A percentile compares a stretch with the other conserved stretches of the same genome.
phyloP scores from a whole-genome alignment of 2,329 filamentous ascomycete genomes.

The Didymella keratinophila region DNA sequence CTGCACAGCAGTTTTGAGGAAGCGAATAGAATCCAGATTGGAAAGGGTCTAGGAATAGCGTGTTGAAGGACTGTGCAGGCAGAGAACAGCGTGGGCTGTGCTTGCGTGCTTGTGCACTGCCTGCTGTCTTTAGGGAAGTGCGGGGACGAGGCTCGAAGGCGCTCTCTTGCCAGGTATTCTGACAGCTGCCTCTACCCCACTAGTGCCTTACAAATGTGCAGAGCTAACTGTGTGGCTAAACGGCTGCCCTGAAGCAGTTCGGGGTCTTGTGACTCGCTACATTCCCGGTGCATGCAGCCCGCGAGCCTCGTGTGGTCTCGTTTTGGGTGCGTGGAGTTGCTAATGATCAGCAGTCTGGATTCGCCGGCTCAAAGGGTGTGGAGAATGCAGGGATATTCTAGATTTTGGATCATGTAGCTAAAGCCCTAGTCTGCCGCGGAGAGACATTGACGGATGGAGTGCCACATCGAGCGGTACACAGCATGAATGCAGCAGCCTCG shows the following conservation, averaged over 20 bases:
- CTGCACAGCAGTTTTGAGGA: conserved; percentile 9
- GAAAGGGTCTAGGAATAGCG: conserved; percentile 15
- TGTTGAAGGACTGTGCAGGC: conserved; percentile 3
- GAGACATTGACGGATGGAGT: conserved; percentile 12
- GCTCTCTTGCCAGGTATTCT: background rate
- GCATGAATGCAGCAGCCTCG: conserved; percentile 13
- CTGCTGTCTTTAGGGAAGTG: conserved; percentile 7
- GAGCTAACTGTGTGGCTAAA: conserved; percentile 8
- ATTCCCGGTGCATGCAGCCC: conserved; percentile 5
- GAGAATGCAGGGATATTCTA: conserved; percentile 19
- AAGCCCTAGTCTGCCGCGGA: conserved; percentile 15
- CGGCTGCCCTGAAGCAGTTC: conserved; percentile 9
- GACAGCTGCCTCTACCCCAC: conserved; percentile 13
- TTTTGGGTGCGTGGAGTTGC: conserved; percentile 10
- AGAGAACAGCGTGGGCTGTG: conserved; percentile 7
- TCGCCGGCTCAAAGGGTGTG: conserved; percentile 18
- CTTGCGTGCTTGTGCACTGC: conserved; percentile 10
- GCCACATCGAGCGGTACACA: conserved; percentile 10
- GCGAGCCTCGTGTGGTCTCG: conserved; percentile 3
- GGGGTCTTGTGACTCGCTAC: conserved; percentile 13
- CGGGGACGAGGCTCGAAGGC: conserved; percentile 15
- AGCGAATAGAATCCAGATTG: conserved; percentile 6
- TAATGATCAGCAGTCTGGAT: conserved; percentile 21
- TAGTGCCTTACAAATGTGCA: conserved; percentile 16
- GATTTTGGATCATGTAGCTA: conserved; percentile 17